These are phyloP conservation scores for Taphrina communis DNA, from an alignment of 1,139 yeast genomes.

Conservation along the genomic window DNA sequence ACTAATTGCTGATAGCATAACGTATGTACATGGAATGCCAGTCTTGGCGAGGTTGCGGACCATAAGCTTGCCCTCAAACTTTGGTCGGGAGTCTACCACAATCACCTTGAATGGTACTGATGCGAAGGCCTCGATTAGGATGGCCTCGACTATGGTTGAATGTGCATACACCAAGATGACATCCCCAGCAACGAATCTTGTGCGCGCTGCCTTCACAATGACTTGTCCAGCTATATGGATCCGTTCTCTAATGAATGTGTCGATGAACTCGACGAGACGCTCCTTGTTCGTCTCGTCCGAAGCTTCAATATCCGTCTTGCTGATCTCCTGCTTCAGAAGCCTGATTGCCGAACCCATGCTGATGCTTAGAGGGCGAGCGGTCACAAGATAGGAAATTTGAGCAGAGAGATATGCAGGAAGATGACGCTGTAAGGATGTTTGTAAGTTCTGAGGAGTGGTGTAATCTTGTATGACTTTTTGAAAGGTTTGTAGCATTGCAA, in stretches of 20 bases:
- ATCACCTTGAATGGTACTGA: constrained; percentile 78
- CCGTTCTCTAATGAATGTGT: constrained; percentile 80
- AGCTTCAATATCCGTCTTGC: constrained; percentile 69
- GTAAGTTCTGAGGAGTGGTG: constrained; percentile 72
- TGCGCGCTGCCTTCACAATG: constrained; percentile 79
- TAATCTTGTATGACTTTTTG: constrained; percentile 79
- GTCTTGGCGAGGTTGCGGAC: constrained; percentile 65
- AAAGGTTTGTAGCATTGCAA: constrained; percentile 84
- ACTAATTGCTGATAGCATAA: constrained; percentile 76
- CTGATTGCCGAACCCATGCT: constrained; percentile 98
- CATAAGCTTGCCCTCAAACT: constrained; percentile 87
- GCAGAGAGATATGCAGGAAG: constrained; percentile 87
- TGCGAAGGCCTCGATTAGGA: constrained; percentile 72
- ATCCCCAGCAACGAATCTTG: constrained; percentile 75
- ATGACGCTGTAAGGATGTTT: constrained; percentile 81
- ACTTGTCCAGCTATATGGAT: constrained; percentile 82
- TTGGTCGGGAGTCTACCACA: constrained; percentile 92
- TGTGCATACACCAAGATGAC: constrained; percentile 87
- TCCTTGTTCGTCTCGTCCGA: constrained; percentile 75
- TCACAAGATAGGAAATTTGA: constrained; percentile 89
- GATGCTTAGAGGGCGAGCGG: constrained; percentile 88
- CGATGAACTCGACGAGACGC: constrained; percentile 70
- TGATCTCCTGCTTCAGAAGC: constrained; percentile 93
- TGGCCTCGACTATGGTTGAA: constrained; percentile 78
- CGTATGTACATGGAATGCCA: constrained; percentile 73